Conservation (phyloP, 1,139 yeast genomes). For the Geotrichum australiense region DNA sequence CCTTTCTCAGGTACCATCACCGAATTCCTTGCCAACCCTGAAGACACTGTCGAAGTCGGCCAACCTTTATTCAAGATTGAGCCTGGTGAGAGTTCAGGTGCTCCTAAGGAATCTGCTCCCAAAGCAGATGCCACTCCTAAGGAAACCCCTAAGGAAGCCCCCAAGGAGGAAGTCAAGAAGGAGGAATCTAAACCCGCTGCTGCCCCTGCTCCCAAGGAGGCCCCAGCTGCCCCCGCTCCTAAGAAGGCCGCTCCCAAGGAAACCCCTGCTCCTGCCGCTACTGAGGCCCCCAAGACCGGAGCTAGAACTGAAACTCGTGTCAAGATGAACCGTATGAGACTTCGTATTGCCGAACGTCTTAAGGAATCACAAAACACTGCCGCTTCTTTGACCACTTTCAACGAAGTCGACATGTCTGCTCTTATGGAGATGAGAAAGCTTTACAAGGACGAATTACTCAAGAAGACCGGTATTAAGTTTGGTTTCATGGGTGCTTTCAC, state of each 20-base stretch:
- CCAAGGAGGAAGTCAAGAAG: slow-evolving; percentile 26
- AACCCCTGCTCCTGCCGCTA: slow-evolving; percentile 27
- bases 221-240: slow-evolving; percentile 23
- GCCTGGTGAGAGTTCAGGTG: slow-evolving; percentile 75
- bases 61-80: slow-evolving; percentile 87
- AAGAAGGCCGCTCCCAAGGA: slow-evolving; percentile 24
- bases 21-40: slow-evolving; percentile 75
- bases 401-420: slow-evolving; percentile 95
- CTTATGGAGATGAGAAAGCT: slow-evolving; percentile 91
- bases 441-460: slow-evolving; percentile 93
- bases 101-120: slow-evolving; percentile 27
- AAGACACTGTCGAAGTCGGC: slow-evolving; percentile 94
- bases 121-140: slow-evolving; percentile 32
- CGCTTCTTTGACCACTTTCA: slow-evolving; percentile 95
- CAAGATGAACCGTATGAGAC: slow-evolving; percentile 99
- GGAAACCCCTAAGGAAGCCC: slow-evolving; percentile 27
- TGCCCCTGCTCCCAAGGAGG: slow-evolving; percentile 22
- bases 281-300: slow-evolving; percentile 45
- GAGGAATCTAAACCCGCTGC: slow-evolving; percentile 28
- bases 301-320: slow-evolving; percentile 83
- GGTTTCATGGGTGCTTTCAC: slow-evolving; percentile 99
- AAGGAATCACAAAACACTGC: slow-evolving; percentile 99
- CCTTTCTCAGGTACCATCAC: slow-evolving; percentile 88
- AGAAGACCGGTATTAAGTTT: slow-evolving; percentile 87
- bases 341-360: slow-evolving; percentile 97